phyloP scores from a whole-genome alignment of 306 rosid genomes.

The Aeschynomene evenia region DNA sequence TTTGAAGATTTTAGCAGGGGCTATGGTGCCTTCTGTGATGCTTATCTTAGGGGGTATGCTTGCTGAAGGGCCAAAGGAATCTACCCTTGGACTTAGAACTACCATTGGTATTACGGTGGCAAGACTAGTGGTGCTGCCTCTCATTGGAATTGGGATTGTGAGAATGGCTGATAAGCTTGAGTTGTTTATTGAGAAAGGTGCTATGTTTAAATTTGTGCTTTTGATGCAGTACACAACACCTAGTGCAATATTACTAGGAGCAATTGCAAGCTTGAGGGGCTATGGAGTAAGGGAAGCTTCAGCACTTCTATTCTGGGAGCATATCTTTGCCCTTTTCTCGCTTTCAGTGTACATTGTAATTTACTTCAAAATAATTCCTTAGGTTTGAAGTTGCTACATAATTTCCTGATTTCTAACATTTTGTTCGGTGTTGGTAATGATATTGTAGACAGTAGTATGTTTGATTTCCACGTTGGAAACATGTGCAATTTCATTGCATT shows the following conservation, averaged over 20 bases:
- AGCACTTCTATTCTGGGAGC: conserved; percentile 91
- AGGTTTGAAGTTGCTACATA: conserved; percentile 30
- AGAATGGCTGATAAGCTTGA: conserved; percentile 53
- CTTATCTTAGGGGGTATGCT: conserved; percentile 92
- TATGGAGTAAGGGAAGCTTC: conserved; percentile 91
- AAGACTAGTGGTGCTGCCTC: conserved; percentile 80
- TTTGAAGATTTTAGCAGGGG: conserved; percentile 68
- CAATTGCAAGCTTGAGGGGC: conserved; percentile 84
- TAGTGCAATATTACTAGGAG: conserved; percentile 82
- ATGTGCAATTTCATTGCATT: background rate
- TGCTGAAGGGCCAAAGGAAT: conserved; percentile 85
- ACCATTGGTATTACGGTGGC: conserved; percentile 67
- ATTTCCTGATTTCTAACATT: conserved; percentile 18
- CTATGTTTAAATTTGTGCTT: conserved; percentile 74
- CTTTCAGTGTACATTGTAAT: conserved; percentile 62
- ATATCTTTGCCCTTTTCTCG: conserved; percentile 74
- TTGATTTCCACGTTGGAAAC: background rate
- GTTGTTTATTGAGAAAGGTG: conserved; percentile 53
- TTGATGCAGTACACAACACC: conserved; percentile 84
- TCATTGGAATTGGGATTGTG: conserved; percentile 70
- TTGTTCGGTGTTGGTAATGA: background rate
- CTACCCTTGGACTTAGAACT: conserved; percentile 70
- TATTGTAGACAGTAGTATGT: background rate
- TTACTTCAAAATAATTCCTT: conserved; percentile 57
- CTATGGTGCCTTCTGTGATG: conserved; percentile 87